Conservation (phyloP, 1,139 yeast species). For the Suhomyces taliae region DNA sequence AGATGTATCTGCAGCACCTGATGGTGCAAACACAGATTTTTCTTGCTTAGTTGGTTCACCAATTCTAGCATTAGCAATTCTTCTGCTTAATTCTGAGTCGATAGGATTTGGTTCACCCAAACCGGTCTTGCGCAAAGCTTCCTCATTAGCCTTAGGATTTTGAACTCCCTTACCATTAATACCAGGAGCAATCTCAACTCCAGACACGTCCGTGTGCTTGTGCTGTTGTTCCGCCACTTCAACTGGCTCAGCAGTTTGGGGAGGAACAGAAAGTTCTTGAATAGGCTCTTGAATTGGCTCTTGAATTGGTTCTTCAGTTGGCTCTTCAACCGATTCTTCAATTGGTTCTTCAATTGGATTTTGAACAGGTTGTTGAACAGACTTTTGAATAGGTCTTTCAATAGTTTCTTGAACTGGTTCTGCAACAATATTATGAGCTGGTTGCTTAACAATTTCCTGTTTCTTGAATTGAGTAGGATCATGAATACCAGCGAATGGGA, state of each 20-base stretch:
- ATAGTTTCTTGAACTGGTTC: not conserved
- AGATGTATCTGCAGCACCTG: not conserved
- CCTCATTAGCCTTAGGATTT: not conserved
- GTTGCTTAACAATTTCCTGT: not conserved
- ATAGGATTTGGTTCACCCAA: not conserved
- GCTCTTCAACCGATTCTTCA: not conserved
- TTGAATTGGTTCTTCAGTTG: not conserved
- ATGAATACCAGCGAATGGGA: not conserved
- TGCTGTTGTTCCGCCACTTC: not conserved
- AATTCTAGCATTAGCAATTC: not conserved
- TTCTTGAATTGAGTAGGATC: not conserved
- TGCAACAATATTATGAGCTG: not conserved
- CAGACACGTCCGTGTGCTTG: not conserved
- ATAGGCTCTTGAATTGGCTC: not conserved
- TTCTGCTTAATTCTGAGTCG: not conserved
- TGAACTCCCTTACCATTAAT: not conserved
- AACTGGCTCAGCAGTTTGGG: not conserved
- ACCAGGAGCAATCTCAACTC: not conserved
- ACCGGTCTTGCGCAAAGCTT: not conserved
- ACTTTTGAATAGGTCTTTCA: not conserved
- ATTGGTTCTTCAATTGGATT: not conserved
- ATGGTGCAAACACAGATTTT: not conserved
- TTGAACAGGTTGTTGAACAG: not conserved
- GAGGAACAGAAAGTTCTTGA: not conserved
- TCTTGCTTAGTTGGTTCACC: not conserved